A percentile compares a stretch with the other conserved stretches of the same genome.
phyloP scores from a whole-genome alignment of 306 rosid species.

The Begonia masoniana region DNA sequence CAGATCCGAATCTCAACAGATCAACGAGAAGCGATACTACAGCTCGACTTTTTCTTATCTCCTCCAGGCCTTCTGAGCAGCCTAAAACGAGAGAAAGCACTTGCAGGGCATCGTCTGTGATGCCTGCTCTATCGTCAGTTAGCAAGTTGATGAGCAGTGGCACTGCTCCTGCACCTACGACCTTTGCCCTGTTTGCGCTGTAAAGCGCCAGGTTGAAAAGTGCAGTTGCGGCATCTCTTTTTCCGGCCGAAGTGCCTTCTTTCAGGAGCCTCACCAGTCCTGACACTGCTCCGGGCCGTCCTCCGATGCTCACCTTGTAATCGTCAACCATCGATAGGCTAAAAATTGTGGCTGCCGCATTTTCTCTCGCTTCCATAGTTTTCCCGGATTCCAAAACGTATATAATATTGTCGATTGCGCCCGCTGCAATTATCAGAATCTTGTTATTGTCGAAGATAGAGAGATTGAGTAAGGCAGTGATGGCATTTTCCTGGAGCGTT shows the following conservation, averaged over 20 bases:
- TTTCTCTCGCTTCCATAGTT: constrained; percentile 83
- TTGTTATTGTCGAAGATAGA: constrained; percentile 80
- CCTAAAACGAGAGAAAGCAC: constrained; percentile 60
- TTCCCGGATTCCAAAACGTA: constrained; percentile 60
- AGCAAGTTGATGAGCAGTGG: constrained; percentile 49
- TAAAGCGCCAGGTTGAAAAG: constrained; percentile 65
- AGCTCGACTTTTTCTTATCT: constrained; percentile 52
- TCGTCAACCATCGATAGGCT: constrained; percentile 76
- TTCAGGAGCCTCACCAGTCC: constrained; percentile 63
- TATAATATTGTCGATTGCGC: constrained; percentile 64
- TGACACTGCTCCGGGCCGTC: constrained; percentile 44
- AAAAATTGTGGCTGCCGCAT: constrained; percentile 76
- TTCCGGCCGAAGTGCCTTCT: constrained; percentile 71
- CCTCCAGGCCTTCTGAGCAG: constrained; percentile 53
- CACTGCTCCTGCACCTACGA: constrained; percentile 46
- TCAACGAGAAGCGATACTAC: constrained; percentile 69
- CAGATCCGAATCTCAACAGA: constrained; percentile 82
- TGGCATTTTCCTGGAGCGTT: constrained; percentile 68
- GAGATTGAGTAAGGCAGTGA: constrained; percentile 78
- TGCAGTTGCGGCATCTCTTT: constrained; percentile 76
- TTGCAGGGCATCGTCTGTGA: constrained; percentile 66
- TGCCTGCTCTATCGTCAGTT: constrained; percentile 72
- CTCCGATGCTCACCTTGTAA: constrained; percentile 57
- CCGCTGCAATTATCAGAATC: constrained; percentile 68
- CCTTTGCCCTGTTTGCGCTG: constrained; percentile 43